These are phyloP conservation scores for Mycena floridula DNA, from an alignment of 768 basidiomycete species.

Conservation along the genomic window DNA sequence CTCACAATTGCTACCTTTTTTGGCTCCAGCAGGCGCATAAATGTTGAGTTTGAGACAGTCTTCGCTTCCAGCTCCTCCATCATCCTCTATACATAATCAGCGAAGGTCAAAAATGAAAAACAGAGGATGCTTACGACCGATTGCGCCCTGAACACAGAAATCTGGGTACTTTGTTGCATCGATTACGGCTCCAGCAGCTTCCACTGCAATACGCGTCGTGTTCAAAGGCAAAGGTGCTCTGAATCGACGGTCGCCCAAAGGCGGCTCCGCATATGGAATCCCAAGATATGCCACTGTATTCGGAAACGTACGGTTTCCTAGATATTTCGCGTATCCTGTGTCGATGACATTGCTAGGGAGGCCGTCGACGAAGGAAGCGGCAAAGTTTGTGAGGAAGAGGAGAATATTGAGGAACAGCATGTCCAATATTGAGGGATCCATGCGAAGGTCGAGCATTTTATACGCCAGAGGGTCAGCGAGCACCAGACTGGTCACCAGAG, in stretches of 20 bases:
- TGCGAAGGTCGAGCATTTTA: neutral
- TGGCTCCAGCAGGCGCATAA: constrained; percentile 47
- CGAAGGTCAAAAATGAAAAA: neutral
- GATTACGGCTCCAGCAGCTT: constrained; percentile 32
- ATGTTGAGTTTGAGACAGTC: constrained; percentile 67
- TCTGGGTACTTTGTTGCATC: constrained; percentile 48
- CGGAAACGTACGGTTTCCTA: constrained; percentile 44
- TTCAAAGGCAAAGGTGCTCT: constrained; percentile 48
- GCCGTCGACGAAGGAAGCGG: neutral
- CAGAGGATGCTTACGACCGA: constrained; percentile 26
- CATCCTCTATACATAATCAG: constrained; percentile 47
- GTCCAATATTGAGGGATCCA: neutral
- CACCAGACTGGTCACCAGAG: too few relatives aligned
- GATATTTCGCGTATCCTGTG: constrained; percentile 53
- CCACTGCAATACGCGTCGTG: constrained; percentile 32
- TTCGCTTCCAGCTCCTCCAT: constrained; percentile 60
- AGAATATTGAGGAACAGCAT: neutral
- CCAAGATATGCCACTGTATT: constrained; percentile 54
- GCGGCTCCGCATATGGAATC: constrained; percentile 56
- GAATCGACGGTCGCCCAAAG: constrained; percentile 44
- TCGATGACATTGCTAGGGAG: constrained; percentile 34
- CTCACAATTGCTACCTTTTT: constrained; percentile 41
- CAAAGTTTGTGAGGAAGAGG: neutral
- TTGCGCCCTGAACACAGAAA: constrained; percentile 56
- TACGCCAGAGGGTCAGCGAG: too few relatives aligned